Conservation (phyloP, 176 grass and related monocot species). For the Secale cereale region DNA sequence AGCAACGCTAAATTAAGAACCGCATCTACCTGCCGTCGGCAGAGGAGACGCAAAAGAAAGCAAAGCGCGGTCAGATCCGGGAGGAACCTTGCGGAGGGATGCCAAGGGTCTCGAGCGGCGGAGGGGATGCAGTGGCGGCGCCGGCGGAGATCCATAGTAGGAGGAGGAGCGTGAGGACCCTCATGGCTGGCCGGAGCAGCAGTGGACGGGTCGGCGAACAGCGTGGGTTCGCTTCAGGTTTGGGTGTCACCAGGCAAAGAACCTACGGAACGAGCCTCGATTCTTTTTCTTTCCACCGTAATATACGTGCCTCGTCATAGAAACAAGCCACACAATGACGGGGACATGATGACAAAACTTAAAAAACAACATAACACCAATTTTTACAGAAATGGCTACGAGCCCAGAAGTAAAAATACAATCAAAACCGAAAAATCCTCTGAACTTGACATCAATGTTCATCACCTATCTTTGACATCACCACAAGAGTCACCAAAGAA, state of each 20-base stretch:
- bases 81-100: conserved; percentile 66
- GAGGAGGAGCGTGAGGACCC: conserved; percentile 16
- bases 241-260: background rate
- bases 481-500: too few relatives aligned
- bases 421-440: too few relatives aligned
- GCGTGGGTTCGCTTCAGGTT: background rate
- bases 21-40: conserved; percentile 8
- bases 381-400: too few relatives aligned
- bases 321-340: too few relatives aligned
- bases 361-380: too few relatives aligned
- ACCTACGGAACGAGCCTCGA: background rate
- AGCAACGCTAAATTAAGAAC: conserved; percentile 29
- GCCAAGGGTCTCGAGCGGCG: conserved; percentile 51
- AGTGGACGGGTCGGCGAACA: conserved; percentile 1
- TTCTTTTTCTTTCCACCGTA: too few relatives aligned
- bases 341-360: too few relatives aligned
- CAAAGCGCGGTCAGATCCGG: conserved; percentile 30
- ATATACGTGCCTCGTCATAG: too few relatives aligned
- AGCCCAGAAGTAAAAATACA: too few relatives aligned
- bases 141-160: conserved; percentile 29
- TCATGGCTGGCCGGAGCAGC: conserved; percentile 30
- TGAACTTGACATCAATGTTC: too few relatives aligned
- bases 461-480: too few relatives aligned
- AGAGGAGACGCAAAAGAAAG: background rate
- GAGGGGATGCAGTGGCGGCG: conserved; percentile 32